Percentiles rank a stretch among this genome's conserved stretches.
Evolutionary conservation across 768 basidiomycete genomes (phyloP).

Genomic region (Russula foetens): DNA sequence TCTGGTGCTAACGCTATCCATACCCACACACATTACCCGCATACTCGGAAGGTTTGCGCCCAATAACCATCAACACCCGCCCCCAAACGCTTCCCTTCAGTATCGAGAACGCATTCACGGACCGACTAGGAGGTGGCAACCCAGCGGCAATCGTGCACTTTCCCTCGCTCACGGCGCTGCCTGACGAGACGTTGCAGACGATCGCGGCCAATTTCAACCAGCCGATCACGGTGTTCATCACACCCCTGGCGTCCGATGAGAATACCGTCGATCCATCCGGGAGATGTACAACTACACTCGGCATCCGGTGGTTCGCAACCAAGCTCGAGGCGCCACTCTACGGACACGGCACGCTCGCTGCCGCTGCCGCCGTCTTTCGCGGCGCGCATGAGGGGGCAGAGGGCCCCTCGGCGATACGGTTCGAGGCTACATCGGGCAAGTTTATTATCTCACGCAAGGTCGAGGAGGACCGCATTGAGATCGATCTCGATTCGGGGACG

Average conservation of each 20-base stretch:
- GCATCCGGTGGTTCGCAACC: constrained; percentile 27
- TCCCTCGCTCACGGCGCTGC: constrained; percentile 6
- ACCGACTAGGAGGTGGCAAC: constrained; percentile 25
- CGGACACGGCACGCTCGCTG: constrained; percentile 30
- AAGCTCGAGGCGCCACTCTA: constrained; percentile 24
- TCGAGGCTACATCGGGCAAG: constrained; percentile 2
- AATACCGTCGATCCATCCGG: no score
- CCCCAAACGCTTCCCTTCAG: constrained; percentile 15
- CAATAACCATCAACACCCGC: neutral
- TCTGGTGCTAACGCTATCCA: no score
- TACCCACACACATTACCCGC: neutral
- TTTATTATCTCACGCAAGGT: constrained; percentile 6
- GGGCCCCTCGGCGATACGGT: neutral
- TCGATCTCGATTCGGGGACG: constrained; percentile 12
- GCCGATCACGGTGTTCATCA: constrained; percentile 22
- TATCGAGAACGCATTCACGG: constrained; percentile 30
- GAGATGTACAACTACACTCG: neutral
- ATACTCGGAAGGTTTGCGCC: neutral
- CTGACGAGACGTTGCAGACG: constrained; percentile 17
- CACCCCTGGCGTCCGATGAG: neutral
- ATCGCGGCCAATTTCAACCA: constrained; percentile 22
- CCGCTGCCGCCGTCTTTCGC: constrained; percentile 15
- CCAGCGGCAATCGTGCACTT: constrained; percentile 28
- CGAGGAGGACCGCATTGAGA: constrained; percentile 6
- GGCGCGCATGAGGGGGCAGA: neutral